Evolutionary conservation across 108 stramenopile species (phyloP).

Genomic region (Nitzschia inconspicua): DNA sequence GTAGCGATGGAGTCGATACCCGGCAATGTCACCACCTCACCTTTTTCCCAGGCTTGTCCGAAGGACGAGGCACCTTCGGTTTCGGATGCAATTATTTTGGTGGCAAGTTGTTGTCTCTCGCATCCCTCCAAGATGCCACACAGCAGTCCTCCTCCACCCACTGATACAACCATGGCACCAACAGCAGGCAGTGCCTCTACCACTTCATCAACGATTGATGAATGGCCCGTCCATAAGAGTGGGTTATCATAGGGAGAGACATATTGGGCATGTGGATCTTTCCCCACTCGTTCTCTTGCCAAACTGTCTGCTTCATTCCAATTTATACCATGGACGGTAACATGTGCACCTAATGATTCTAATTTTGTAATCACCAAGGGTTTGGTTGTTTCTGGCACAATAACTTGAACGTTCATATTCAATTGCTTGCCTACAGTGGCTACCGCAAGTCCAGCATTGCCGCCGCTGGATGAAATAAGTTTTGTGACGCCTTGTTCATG

Average conservation of each 20-base stretch:
- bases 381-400: constrained; percentile 88
- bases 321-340: constrained; percentile 78
- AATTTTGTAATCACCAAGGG: constrained; percentile 75
- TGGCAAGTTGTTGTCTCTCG: constrained; percentile 35
- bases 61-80: constrained; percentile 88
- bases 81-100: constrained; percentile 80
- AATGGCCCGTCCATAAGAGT: constrained; percentile 89
- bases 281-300: constrained; percentile 52
- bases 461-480: constrained; percentile 63
- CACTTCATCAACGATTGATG: constrained; percentile 84
- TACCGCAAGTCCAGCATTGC: constrained; percentile 80
- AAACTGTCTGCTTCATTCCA: constrained; percentile 89
- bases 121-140: constrained; percentile 84
- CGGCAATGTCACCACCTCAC: constrained; percentile 40
- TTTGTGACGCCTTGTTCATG: constrained; percentile 33
- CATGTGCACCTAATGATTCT: constrained; percentile 71
- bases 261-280: constrained; percentile 31
- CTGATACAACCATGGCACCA: constrained; percentile 78
- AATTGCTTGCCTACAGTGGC: constrained; percentile 64
- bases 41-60: constrained; percentile 41
- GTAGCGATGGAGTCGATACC: constrained; percentile 82
- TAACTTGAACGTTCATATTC: constrained; percentile 60
- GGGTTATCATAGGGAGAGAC: constrained; percentile 86
- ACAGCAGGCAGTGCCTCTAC: constrained; percentile 38
- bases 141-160: constrained; percentile 90